Evolutionary conservation across 305 asterid genomes (phyloP).

Genomic region (Fraxinus platypoda): DNA sequence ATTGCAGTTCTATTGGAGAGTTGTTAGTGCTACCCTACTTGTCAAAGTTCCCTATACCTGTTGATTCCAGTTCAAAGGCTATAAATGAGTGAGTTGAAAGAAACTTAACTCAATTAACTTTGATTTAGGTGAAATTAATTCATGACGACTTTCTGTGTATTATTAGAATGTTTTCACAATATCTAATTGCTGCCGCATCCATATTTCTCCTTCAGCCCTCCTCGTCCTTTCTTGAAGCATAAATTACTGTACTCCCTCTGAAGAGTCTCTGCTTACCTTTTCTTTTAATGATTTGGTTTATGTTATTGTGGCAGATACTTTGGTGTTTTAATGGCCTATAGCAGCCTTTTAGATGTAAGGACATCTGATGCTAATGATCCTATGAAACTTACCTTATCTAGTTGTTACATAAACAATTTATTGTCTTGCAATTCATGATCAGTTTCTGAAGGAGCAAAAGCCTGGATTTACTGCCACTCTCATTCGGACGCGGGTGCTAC

Average conservation of each 20-base stretch:
- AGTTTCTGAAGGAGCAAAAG: slow-evolving; percentile 42
- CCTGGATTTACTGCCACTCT: slow-evolving; percentile 37
- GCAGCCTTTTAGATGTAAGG: slow-evolving; percentile 48
- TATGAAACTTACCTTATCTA: not conserved
- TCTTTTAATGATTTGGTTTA: slow-evolving; percentile 8
- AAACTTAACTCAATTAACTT: not conserved
- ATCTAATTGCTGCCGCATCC: not conserved
- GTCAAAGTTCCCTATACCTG: slow-evolving; percentile 41
- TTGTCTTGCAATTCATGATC: slow-evolving; percentile 10
- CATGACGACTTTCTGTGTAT: not conserved
- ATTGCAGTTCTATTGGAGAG: slow-evolving; percentile 40
- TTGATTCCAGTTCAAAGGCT: slow-evolving; percentile 22
- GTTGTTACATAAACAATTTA: not conserved
- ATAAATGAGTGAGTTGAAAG: slow-evolving; percentile 38
- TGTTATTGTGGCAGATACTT: slow-evolving; percentile 36
- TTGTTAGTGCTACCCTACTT: slow-evolving; percentile 46
- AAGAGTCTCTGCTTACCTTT: not conserved
- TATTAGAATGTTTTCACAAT: not conserved
- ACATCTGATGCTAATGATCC: slow-evolving; percentile 5
- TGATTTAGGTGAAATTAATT: not conserved
- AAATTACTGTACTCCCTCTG: not conserved
- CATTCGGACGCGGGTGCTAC: slow-evolving; percentile 40
- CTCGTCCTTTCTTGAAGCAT: not conserved
- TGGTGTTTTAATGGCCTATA: slow-evolving; percentile 47
- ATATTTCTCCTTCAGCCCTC: not conserved